Evolutionary conservation across 179 eudicot species (phyloP), one percentile per base, ranked within the genome.

Genomic region (Carnegiea gigantea): DNA sequence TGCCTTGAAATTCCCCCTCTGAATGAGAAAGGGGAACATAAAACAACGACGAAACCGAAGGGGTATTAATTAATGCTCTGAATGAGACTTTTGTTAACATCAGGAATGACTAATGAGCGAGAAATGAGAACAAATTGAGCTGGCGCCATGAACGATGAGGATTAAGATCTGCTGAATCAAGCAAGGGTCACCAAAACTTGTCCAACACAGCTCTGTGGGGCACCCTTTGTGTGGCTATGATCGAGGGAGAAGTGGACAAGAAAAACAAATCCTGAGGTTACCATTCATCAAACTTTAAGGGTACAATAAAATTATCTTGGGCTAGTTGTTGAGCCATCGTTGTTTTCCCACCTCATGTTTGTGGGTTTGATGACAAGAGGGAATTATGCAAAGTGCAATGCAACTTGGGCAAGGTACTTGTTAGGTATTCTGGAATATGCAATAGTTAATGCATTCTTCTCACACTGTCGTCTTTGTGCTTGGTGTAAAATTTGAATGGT

Each of bases 181-280:
- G 82, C 78, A 74, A 78, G 70, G 80, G 87, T 82, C 76, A 44
- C 44, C 53, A 62, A 33, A 68, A 81, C 8, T 68, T 18, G 60
- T 28, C 79, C 87, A 85, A 75, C 84, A 72, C 59, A 75, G 26
- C 40, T 30, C 28, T 74, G 87, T 81, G 75, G 84, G 87, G 70
- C 54, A 64, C 6, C 20, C 57, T n/a, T 54, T 78, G 79, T 75
- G 87, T 78, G 84, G 87, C 67, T 24, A 53, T 33, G 21, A 33
- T 62, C 23, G 68, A 62, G 26, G 28, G 28, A 23, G 26, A 23
- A 62, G n/a, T 62, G 40, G 38, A 57, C 18, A 70, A 38, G 33
- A 20, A 40, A 57, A 43, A 67, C 73, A 3, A 33, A 74, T 26
- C 54, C 75, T 82, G 84, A 82, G 87, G 84, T n/a, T 77, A 75